Evolutionary conservation across 306 rosid genomes (phyloP).

Genomic region (Fragaria vesca): DNA sequence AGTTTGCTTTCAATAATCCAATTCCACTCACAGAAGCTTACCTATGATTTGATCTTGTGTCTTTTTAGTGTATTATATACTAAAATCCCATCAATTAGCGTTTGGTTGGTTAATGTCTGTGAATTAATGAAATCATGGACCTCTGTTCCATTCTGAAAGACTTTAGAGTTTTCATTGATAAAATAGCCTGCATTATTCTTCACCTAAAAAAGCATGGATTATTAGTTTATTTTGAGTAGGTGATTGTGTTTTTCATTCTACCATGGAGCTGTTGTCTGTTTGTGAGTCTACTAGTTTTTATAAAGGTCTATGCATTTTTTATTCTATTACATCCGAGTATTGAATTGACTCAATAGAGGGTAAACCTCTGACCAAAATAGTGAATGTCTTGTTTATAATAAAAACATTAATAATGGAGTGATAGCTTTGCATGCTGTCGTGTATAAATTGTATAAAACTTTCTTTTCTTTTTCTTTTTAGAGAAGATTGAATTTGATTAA

Average conservation of each 20-base stretch:
- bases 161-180: background rate
- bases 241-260: slow-evolving; percentile 26
- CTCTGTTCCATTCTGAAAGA: slow-evolving; percentile 29
- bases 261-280: slow-evolving; percentile 35
- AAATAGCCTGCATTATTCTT: background rate
- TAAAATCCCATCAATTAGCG: background rate
- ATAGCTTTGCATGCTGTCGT: slow-evolving; percentile 25
- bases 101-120: slow-evolving; percentile 7
- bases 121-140: slow-evolving; percentile 25
- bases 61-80: background rate
- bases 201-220: slow-evolving; percentile 11
- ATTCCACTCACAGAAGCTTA: slow-evolving; percentile 10
- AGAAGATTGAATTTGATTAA: background rate
- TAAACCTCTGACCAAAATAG: slow-evolving; percentile 33
- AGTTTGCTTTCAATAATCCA: slow-evolving; percentile 24
- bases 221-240: slow-evolving; percentile 11
- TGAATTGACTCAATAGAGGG: background rate
- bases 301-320: slow-evolving; percentile 11
- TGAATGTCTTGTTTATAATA: slow-evolving; percentile 31
- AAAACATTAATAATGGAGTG: slow-evolving; percentile 6
- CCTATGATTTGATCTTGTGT: slow-evolving; percentile 6
- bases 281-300: slow-evolving; percentile 17
- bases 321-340: background rate
- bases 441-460: slow-evolving; percentile 10
- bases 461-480: background rate